These are phyloP conservation scores for Panaeolus cyanescens DNA, from an alignment of 768 basidiomycete species.

Conservation along the genomic window DNA sequence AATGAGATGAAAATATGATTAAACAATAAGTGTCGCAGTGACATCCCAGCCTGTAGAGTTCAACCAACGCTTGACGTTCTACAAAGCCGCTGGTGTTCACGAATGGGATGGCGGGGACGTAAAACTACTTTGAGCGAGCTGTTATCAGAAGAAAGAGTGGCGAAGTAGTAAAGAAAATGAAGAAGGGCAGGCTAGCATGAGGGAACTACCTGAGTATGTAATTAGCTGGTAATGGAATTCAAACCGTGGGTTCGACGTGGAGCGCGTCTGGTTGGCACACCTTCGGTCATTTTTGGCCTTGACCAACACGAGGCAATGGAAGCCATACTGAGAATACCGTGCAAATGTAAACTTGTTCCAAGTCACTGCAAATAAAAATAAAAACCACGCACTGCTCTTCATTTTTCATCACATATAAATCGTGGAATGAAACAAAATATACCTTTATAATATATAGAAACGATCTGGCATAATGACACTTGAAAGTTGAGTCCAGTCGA, in stretches of 20 bases:
- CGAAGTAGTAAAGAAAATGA: background rate
- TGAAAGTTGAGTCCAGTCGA: too few relatives aligned
- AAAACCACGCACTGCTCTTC: too few relatives aligned
- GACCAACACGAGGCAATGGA: background rate
- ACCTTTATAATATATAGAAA: too few relatives aligned
- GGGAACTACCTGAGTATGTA: background rate
- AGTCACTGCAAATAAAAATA: too few relatives aligned
- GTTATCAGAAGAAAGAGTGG: background rate
- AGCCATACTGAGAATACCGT: too few relatives aligned
- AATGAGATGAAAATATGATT: constrained; percentile 15
- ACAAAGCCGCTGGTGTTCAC: background rate
- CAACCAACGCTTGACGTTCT: background rate
- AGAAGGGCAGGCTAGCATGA: background rate
- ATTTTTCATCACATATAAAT: too few relatives aligned
- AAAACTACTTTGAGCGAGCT: background rate
- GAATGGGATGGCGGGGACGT: background rate
- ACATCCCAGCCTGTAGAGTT: background rate
- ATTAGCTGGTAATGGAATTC: background rate
- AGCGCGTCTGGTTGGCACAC: background rate
- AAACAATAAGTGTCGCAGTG: background rate
- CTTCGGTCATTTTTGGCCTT: background rate
- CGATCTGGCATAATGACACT: too few relatives aligned
- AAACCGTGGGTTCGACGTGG: background rate
- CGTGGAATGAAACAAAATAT: too few relatives aligned
- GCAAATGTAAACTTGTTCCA: too few relatives aligned